Evolutionary conservation across 2,329 filamentous ascomycete species (phyloP).

Genomic region (Aschersonia sp.): DNA sequence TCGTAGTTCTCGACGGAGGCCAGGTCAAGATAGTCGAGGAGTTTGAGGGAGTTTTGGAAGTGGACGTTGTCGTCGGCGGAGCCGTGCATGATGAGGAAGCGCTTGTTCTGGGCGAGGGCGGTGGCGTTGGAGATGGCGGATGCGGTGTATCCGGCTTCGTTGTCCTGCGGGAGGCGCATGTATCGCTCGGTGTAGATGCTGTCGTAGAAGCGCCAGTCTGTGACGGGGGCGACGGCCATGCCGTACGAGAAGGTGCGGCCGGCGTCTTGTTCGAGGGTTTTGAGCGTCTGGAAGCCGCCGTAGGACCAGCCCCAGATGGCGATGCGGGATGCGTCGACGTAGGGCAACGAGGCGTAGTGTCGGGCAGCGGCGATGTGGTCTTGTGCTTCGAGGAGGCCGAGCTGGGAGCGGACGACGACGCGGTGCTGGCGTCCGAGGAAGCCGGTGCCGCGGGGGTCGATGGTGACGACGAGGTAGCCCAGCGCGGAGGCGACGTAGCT

Average conservation of each 20-base stretch:
- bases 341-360: slow-evolving; percentile 65
- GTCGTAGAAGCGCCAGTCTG: slow-evolving; percentile 94
- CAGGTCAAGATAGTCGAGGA: slow-evolving; percentile 78
- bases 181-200: slow-evolving; percentile 91
- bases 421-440: slow-evolving; percentile 76
- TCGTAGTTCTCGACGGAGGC: slow-evolving; percentile 84
- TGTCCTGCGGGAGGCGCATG: slow-evolving; percentile 87
- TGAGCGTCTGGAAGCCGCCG: slow-evolving; percentile 88
- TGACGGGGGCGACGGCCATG: slow-evolving; percentile 97
- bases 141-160: slow-evolving; percentile 60
- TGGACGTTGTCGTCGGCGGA: slow-evolving; percentile 97
- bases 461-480: slow-evolving; percentile 87
- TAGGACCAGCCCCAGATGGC: slow-evolving; percentile 99
- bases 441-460: slow-evolving; percentile 87
- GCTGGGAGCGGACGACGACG: slow-evolving; percentile 66
- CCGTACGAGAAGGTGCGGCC: slow-evolving; percentile 89
- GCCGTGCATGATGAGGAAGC: slow-evolving; percentile 93
- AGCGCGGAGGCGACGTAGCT: slow-evolving; percentile 73
- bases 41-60: slow-evolving; percentile 79
- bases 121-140: slow-evolving; percentile 61
- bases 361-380: slow-evolving; percentile 89
- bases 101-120: slow-evolving; percentile 60
- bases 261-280: slow-evolving; percentile 83
- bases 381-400: slow-evolving; percentile 71
- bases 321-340: slow-evolving; percentile 69